A percentile compares a stretch with the other conserved stretches of the same genome.
Evolutionary conservation across 257 asterid species (phyloP).

Genomic region (Henckelia pumila): DNA sequence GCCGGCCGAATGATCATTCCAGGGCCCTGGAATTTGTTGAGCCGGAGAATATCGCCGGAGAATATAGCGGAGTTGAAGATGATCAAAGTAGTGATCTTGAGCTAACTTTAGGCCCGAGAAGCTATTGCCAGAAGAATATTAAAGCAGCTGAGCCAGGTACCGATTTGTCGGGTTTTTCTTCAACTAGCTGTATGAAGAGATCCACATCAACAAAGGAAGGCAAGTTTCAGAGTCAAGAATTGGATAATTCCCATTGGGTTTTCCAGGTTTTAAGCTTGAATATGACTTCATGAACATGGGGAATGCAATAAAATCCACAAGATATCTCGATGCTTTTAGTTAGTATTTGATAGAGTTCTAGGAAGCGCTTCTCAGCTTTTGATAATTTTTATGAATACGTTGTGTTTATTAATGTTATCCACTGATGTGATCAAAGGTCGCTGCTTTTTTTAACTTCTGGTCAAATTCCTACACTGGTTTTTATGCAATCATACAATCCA

Average conservation of each 20-base stretch:
- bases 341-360: too few relatives aligned
- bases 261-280: conserved; percentile 45
- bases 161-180: conserved; percentile 32
- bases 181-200: conserved; percentile 27
- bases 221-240: conserved; percentile 32
- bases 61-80: conserved; percentile 12
- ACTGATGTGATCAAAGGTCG: neutral
- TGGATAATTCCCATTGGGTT: conserved; percentile 40
- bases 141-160: conserved; percentile 19
- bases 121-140: conserved; percentile 23
- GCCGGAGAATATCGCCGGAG: conserved; percentile 26
- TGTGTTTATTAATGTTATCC: neutral
- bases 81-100: conserved; percentile 38
- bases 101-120: conserved; percentile 44
- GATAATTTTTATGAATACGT: too few relatives aligned
- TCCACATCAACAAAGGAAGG: conserved; percentile 17
- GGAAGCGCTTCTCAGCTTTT: too few relatives aligned
- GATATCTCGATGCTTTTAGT: too few relatives aligned
- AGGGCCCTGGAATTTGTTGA: conserved; percentile 22
- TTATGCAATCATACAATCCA: too few relatives aligned
- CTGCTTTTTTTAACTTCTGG: neutral
- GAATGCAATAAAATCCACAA: too few relatives aligned
- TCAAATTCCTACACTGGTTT: neutral
- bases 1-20: conserved; percentile 5
- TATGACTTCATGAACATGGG: conserved; percentile 29